Percentiles rank a stretch among this genome's conserved stretches.
These are phyloP conservation scores for Rhododendron simsii DNA, from an alignment of 148 eudicot genomes.

Conservation along the genomic window DNA sequence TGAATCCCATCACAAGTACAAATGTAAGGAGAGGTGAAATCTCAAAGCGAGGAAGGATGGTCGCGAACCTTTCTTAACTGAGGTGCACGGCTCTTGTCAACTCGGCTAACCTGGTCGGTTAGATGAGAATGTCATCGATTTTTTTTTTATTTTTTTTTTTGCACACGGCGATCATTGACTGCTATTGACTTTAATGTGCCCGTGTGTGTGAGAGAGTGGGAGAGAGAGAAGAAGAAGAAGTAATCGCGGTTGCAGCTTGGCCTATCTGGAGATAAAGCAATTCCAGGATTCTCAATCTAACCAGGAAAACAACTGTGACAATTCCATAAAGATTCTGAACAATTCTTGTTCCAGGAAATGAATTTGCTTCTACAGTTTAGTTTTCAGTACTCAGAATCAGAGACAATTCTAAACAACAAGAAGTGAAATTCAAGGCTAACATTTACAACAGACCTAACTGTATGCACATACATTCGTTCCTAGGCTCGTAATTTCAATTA, in stretches of 20 bases:
- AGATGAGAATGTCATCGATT: too few relatives aligned
- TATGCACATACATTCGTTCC: too few relatives aligned
- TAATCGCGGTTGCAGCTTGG: not conserved
- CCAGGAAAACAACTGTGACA: not conserved
- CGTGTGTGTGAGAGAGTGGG: not conserved
- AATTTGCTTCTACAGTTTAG: not conserved
- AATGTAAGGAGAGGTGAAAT: not conserved
- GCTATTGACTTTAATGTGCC: not conserved
- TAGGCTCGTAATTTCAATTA: not conserved
- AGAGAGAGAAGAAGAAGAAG: not conserved
- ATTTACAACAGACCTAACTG: not conserved
- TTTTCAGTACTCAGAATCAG: not conserved
- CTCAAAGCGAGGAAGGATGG: not conserved
- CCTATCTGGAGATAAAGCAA: not conserved
- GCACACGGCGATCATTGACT: not conserved
- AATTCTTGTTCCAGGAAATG: too few relatives aligned
- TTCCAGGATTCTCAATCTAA: not conserved
- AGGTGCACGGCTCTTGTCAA: too few relatives aligned
- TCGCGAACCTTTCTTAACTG: not conserved
- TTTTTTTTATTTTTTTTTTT: too few relatives aligned
- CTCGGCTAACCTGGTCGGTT: too few relatives aligned
- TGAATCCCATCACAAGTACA: not conserved
- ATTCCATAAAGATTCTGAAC: not conserved
- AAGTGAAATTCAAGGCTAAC: not conserved
- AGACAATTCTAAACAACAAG: not conserved